phyloP scores from a whole-genome alignment of 306 rosid genomes.

The Rosa persica region DNA sequence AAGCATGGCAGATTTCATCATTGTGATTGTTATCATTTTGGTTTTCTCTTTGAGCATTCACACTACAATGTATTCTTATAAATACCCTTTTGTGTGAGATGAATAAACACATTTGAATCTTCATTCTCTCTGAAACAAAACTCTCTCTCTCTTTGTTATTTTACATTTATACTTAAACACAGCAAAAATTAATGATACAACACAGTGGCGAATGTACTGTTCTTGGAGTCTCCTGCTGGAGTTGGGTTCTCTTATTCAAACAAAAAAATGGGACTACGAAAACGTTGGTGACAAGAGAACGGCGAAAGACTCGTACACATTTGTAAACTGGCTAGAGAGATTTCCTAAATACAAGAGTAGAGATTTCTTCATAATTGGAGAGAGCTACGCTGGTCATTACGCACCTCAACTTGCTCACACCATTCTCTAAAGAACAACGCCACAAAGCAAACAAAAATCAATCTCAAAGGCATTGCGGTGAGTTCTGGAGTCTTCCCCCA shows the following conservation, averaged over 20 bases:
- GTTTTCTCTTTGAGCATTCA: no score
- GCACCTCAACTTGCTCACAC: conserved; percentile 54
- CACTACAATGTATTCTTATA: no score
- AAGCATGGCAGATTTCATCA: no score
- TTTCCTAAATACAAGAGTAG: conserved; percentile 56
- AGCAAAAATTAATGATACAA: conserved; percentile 23
- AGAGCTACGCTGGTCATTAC: conserved; percentile 72
- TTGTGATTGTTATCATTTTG: no score
- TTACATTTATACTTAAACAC: no score
- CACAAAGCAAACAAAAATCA: conserved; percentile 34
- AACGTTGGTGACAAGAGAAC: conserved; percentile 52
- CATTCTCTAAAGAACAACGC: conserved; percentile 39
- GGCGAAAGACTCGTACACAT: conserved; percentile 50
- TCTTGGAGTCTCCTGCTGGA: conserved; percentile 65
- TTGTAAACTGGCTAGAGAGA: conserved; percentile 58
- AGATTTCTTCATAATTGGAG: conserved; percentile 55
- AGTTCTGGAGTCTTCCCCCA: conserved; percentile 16
- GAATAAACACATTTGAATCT: no score
- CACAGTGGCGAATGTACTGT: conserved; percentile 50
- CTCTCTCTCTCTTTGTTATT: no score
- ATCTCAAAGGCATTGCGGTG: conserved; percentile 64
- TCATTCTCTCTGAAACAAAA: no score
- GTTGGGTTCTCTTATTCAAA: conserved; percentile 71
- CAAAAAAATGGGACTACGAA: conserved; percentile 29
- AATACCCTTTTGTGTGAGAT: no score